Evolutionary conservation across 2,329 filamentous ascomycete species (phyloP).

Genomic region (Dactylellina cionopaga): DNA sequence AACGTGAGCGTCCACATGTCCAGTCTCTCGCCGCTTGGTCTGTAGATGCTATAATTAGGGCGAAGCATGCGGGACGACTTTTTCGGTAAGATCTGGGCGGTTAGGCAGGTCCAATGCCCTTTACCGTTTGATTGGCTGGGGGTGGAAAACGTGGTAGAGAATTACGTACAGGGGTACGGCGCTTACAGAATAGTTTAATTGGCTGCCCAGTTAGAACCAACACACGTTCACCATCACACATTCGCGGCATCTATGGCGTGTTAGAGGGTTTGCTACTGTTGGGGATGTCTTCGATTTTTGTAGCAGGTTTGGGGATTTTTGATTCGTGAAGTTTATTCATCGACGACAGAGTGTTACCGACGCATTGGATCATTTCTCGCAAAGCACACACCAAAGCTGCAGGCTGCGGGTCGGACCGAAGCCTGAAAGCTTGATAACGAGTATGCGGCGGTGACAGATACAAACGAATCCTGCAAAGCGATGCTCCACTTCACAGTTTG

Average conservation of each 20-base stretch:
- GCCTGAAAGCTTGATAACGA: conserved; percentile 28
- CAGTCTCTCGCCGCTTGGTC: neutral
- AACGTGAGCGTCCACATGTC: neutral
- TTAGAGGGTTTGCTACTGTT: too few relatives aligned
- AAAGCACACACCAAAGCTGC: conserved; percentile 22
- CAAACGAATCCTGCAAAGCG: conserved; percentile 3
- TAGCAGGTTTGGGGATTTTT: neutral
- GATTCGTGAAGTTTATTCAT: conserved; percentile 1
- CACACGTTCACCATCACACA: conserved; percentile 14
- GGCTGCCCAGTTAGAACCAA: too few relatives aligned
- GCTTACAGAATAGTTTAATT: conserved; percentile 28
- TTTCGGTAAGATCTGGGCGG: conserved; percentile 53
- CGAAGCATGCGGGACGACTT: conserved; percentile 30
- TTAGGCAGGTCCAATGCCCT: conserved; percentile 48
- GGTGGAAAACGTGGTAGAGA: conserved; percentile 48
- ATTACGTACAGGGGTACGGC: conserved; percentile 34
- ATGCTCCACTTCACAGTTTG: neutral
- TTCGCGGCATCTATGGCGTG: neutral
- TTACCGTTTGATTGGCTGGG: conserved; percentile 37
- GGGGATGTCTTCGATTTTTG: too few relatives aligned
- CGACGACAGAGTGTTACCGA: conserved; percentile 41
- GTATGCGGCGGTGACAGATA: neutral
- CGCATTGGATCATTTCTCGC: conserved; percentile 39
- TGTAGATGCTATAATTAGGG: conserved; percentile 51
- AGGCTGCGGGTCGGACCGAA: conserved; percentile 48